Evolutionary conservation across 768 basidiomycete genomes (phyloP), one percentile per base, ranked within the genome.

Genomic region (Strobilomyces dryophilus): DNA sequence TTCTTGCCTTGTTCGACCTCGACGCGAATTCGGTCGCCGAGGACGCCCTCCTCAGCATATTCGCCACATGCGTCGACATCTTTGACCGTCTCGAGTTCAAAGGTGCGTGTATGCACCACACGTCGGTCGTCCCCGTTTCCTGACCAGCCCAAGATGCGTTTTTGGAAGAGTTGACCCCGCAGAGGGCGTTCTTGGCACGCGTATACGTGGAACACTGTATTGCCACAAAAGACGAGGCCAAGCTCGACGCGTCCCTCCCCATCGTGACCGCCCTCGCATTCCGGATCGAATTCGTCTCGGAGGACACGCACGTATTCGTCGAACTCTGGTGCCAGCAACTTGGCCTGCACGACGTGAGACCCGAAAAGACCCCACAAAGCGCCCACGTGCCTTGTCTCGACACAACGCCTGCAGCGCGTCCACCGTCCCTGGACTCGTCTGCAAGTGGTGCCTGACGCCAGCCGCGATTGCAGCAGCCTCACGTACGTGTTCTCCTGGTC

Each of bases 301-400:
- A 17, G 8, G 24, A 47, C n/a, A 72, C 87, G 43, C 49, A 93
- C 92, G 69, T 89, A 99, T 79, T 87, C 74, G 66, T 98, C 97
- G 63, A 90, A 98, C 67, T 97, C 92, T 0, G 95, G 94, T 4
- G 86, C 85, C 5, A 95, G 79, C 36, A 90, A 79, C 67, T 87
- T 93, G 3, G 92, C 90, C 88, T 89, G 51, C 10, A 3, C 11
- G 4, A 11, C 5, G 27, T 35, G 35, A 12, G 35, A 24, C 24
- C n/a, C 24, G 24, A 24, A 24, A 24, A 24, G 24, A 24, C 24
- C 24, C 24, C 24, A 24, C 24, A 24, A 24, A 24, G 24, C 24
- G 24, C 4, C 4, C 24, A 24, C 24, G 24, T 41, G 84, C 90
- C 79, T 92, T 95, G 49, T 93, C 93, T 11, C 83, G 82, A 71